phyloP scores from a whole-genome alignment of 2,329 filamentous ascomycete genomes.

The Nigrospora sphaerica region DNA sequence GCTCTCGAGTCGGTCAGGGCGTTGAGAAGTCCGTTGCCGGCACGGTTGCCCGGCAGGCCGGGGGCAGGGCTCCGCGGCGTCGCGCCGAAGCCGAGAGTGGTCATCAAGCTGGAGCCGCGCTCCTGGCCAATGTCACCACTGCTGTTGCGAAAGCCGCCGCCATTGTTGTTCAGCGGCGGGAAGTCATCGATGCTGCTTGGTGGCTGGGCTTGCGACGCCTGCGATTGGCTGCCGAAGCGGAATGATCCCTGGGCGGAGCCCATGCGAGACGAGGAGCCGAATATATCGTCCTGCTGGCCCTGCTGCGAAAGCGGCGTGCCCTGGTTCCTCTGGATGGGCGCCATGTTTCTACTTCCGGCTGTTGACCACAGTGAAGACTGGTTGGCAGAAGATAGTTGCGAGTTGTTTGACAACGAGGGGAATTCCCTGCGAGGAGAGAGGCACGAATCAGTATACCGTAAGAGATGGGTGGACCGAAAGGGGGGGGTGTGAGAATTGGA shows the following conservation, averaged over 20 bases:
- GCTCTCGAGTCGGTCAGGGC: constrained; percentile 54
- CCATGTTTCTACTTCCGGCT: constrained; percentile 39
- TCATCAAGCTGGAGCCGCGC: constrained; percentile 43
- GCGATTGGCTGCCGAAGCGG: constrained; percentile 44
- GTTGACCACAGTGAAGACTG: constrained; percentile 49
- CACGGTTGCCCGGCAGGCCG: constrained; percentile 33
- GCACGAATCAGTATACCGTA: too few relatives aligned
- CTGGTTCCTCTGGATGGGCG: constrained; percentile 43
- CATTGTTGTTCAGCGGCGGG: constrained; percentile 45
- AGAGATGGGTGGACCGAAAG: too few relatives aligned
- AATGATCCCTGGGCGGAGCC: constrained; percentile 39
- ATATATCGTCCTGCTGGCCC: constrained; percentile 39
- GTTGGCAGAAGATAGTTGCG: constrained; percentile 41
- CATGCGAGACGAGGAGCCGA: constrained; percentile 30
- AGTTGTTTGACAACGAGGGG: constrained; percentile 56
- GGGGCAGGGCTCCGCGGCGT: constrained; percentile 31
- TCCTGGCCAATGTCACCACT: constrained; percentile 54
- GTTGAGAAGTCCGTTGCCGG: constrained; percentile 55
- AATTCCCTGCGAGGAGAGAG: constrained; percentile 45
- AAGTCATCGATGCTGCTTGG: constrained; percentile 51
- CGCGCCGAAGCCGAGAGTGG: constrained; percentile 45
- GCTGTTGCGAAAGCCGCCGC: constrained; percentile 29
- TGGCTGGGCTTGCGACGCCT: constrained; percentile 37
- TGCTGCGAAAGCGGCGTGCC: constrained; percentile 45
- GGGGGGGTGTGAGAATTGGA: too few relatives aligned